phyloP scores from a whole-genome alignment of 2,329 filamentous ascomycete species.

The Pseudogymnoascus sp. region DNA sequence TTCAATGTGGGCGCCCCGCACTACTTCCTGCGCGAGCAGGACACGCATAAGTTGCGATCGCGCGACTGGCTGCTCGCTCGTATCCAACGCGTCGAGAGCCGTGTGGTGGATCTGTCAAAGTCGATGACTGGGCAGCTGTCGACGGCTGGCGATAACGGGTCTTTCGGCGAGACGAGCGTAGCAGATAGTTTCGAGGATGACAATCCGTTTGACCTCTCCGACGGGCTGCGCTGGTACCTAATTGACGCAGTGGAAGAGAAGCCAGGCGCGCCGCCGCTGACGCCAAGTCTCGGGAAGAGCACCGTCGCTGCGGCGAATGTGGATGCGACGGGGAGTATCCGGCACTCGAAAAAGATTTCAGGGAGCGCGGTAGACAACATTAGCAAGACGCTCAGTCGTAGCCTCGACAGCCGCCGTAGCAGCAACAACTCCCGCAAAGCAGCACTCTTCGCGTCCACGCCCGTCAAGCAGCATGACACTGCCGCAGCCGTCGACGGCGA shows the following conservation, averaged over 20 bases:
- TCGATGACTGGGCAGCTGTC: conserved; percentile 41
- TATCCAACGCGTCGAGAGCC: conserved; percentile 84
- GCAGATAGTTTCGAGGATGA: conserved; percentile 66
- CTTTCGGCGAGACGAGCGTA: conserved; percentile 44
- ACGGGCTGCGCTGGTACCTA: conserved; percentile 92
- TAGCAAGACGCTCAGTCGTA: conserved; percentile 74
- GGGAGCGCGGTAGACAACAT: conserved; percentile 59
- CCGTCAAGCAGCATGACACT: conserved; percentile 17
- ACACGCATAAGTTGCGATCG: conserved; percentile 72
- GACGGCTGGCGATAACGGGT: conserved; percentile 31
- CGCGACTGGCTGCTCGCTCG: conserved; percentile 96
- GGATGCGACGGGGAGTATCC: conserved; percentile 70
- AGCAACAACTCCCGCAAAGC: conserved; percentile 80
- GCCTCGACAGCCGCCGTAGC: conserved; percentile 82
- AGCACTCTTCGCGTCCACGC: conserved; percentile 31
- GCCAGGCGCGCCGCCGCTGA: conserved; percentile 80
- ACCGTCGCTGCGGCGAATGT: conserved; percentile 84
- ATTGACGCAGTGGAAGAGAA: conserved; percentile 93
- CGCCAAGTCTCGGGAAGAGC: conserved; percentile 81
- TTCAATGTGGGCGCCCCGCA: conserved; percentile 98
- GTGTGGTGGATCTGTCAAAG: conserved; percentile 85
- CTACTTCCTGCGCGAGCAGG: conserved; percentile 91
- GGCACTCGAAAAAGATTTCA: conserved; percentile 34
- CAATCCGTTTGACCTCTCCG: conserved; percentile 93
- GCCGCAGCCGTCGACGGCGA: conserved; percentile 3